phyloP scores from a whole-genome alignment of 176 grass and related monocot species.

The Oryza officinalis region DNA sequence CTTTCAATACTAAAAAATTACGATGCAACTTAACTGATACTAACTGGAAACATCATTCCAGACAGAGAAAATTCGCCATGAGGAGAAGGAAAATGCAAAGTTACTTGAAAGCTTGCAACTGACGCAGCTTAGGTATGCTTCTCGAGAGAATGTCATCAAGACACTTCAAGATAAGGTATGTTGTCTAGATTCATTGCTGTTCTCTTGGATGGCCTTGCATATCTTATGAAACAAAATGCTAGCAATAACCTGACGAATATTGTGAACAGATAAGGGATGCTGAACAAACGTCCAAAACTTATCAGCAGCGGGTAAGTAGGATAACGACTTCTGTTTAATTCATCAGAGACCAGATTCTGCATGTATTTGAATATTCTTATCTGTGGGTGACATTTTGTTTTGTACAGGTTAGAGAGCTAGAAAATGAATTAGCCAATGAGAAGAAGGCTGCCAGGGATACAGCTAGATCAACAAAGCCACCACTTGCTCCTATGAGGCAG shows the following conservation, averaged over 20 bases:
- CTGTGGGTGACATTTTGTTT: constrained; percentile 9
- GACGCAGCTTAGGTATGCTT: constrained; percentile 76
- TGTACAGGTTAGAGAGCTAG: constrained; percentile 83
- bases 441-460: constrained; percentile 50
- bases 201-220: constrained; percentile 3
- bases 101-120: constrained; percentile 66
- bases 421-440: constrained; percentile 62
- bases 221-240: constrained; percentile 29
- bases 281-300: constrained; percentile 67
- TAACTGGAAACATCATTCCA: constrained; percentile 43
- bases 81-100: constrained; percentile 72
- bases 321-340: constrained; percentile 20
- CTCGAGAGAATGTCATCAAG: constrained; percentile 74
- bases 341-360: neutral
- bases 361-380: constrained; percentile 14
- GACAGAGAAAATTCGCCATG: constrained; percentile 66
- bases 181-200: constrained; percentile 4
- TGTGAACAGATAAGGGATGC: constrained; percentile 67
- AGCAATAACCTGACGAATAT: neutral
- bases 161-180: constrained; percentile 80
- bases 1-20: constrained; percentile 12
- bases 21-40: constrained; percentile 6
- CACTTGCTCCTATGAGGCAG: constrained; percentile 61
- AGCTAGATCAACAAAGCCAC: constrained; percentile 58
- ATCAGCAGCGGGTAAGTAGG: constrained; percentile 67